These are phyloP conservation scores for Pleurotus tuoliensis DNA, from an alignment of 768 basidiomycete species.

Conservation along the genomic window DNA sequence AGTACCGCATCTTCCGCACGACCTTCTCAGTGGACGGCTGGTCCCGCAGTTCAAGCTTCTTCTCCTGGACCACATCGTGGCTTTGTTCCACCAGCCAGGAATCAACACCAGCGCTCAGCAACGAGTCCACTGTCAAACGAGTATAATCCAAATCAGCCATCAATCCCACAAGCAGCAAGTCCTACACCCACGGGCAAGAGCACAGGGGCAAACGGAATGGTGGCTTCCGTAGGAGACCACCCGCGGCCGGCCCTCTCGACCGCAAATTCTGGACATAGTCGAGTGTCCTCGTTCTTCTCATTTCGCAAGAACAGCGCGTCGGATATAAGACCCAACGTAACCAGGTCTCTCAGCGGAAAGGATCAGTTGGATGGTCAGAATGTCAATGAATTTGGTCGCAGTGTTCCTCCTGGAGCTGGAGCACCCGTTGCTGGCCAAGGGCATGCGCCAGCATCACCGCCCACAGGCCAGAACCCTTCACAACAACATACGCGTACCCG, in stretches of 20 bases:
- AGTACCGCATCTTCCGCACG: conserved; percentile 4
- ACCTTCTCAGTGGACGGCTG: conserved; percentile 7
- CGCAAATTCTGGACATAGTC: conserved; percentile 35
- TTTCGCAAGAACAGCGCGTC: conserved; percentile 41
- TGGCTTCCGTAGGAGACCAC: conserved; percentile 16
- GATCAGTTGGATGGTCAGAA: neutral
- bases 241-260: conserved; percentile 17
- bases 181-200: neutral
- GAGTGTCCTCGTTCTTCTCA: conserved; percentile 65
- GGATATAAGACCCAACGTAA: conserved; percentile 20
- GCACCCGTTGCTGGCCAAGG: neutral
- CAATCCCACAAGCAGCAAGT: neutral
- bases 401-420: neutral
- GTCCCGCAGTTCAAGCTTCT: conserved; percentile 6
- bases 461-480: neutral
- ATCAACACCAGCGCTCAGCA: conserved; percentile 15
- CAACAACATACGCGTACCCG: neutral
- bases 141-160: conserved; percentile 11
- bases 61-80: conserved; percentile 16
- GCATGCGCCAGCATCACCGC: neutral
- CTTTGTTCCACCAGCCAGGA: conserved; percentile 27
- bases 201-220: neutral
- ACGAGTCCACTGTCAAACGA: conserved; percentile 16
- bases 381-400: conserved; percentile 4
- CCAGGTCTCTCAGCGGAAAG: conserved; percentile 6